A percentile compares a stretch with the other conserved stretches of the same genome.
These are phyloP conservation scores for Trichomonascaceae sp. DNA, from an alignment of 1,139 yeast genomes.

Conservation along the genomic window DNA sequence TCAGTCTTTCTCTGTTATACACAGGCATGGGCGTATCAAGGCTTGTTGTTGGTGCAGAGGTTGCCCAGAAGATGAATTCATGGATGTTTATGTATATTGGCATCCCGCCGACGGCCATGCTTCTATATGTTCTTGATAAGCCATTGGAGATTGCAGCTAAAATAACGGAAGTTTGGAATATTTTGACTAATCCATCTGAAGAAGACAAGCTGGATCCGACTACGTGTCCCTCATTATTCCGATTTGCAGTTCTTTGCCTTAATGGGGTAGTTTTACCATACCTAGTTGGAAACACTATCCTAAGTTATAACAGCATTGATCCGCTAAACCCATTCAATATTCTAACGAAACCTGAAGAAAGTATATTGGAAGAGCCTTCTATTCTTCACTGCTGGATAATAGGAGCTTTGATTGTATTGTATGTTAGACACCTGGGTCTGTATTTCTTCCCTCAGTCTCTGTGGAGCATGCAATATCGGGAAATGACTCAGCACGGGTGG, in stretches of 20 bases:
- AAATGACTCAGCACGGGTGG: conserved; percentile 16
- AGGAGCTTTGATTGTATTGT: conserved; percentile 8
- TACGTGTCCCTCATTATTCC: neutral
- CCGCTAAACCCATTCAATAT: neutral
- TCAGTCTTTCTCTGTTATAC: conserved; percentile 29
- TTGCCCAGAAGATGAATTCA: neutral
- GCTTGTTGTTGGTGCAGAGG: conserved; percentile 1
- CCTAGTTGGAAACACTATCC: neutral
- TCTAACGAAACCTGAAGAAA: neutral
- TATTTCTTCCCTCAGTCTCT: conserved; percentile 12
- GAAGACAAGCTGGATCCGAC: neutral
- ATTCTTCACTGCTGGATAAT: conserved; percentile 3
- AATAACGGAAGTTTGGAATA: neutral
- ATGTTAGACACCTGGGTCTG: conserved; percentile 7
- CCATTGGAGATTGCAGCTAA: neutral
- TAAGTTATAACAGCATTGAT: neutral
- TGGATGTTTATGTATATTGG: conserved; percentile 7
- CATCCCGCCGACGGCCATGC: neutral
- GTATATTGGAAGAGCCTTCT: neutral
- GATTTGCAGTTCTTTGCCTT: neutral
- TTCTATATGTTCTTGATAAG: conserved; percentile 1
- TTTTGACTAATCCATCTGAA: neutral
- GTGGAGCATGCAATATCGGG: conserved; percentile 10
- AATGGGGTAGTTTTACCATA: neutral
- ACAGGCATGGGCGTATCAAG: conserved; percentile 21